Evolutionary conservation across 371 early-diverging fungal genomes (phyloP).

Genomic region (Mortierella sp.): DNA sequence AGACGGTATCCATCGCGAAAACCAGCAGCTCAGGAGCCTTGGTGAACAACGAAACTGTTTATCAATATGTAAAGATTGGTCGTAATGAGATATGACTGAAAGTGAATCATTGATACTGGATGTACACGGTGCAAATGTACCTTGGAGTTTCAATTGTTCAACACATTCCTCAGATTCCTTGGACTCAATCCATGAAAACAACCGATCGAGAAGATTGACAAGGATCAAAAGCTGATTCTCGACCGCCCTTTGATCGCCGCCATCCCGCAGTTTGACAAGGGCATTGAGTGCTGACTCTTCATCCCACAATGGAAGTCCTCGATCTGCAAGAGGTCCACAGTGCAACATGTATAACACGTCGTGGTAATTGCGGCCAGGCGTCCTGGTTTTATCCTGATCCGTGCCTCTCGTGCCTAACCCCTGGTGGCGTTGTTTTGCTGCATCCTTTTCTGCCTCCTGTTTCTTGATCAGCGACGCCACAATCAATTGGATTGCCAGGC

Average conservation of each 20-base stretch:
- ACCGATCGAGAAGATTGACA: constrained; percentile 35
- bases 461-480: constrained; percentile 18
- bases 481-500: constrained; percentile 34
- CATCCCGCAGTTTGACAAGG: constrained; percentile 29
- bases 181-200: constrained; percentile 45
- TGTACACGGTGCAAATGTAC: constrained; percentile 2
- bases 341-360: constrained; percentile 39
- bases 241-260: constrained; percentile 13
- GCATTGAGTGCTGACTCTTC: constrained; percentile 35
- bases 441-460: constrained; percentile 20
- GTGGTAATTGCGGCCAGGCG: constrained; percentile 7
- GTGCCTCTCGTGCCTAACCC: neutral
- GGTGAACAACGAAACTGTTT: constrained; percentile 24
- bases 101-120: neutral
- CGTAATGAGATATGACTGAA: neutral
- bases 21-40: constrained; percentile 33
- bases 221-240: constrained; percentile 41
- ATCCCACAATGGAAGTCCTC: constrained; percentile 20
- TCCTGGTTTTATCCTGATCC: constrained; percentile 1
- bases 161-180: constrained; percentile 20
- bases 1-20: constrained; percentile 30
- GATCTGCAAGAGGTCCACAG: constrained; percentile 38
- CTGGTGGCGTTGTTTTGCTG: constrained; percentile 11
- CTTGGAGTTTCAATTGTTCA: constrained; percentile 31
- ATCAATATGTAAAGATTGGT: neutral